Evolutionary conservation across 2,329 filamentous ascomycete genomes (phyloP).

Genomic region (Phaeosphaeria sp.): DNA sequence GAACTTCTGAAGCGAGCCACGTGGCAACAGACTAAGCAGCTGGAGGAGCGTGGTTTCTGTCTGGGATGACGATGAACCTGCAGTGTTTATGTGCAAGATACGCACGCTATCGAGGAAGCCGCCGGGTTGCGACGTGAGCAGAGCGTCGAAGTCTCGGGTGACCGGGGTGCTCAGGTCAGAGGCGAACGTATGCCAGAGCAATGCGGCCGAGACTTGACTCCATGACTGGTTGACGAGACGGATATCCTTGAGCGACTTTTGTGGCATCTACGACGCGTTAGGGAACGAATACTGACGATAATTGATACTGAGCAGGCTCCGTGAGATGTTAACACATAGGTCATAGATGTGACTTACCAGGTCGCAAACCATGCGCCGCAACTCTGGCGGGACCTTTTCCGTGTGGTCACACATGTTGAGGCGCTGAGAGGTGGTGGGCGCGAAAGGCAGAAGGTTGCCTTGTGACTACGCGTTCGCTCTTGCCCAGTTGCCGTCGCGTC

Average conservation of each 20-base stretch:
- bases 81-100: neutral
- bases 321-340: neutral
- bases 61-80: neutral
- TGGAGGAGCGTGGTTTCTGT: neutral
- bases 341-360: neutral
- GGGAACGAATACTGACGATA: neutral
- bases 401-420: neutral
- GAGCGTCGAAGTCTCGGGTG: neutral
- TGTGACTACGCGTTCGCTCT: neutral
- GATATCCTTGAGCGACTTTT: neutral
- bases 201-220: neutral
- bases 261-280: neutral
- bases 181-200: conserved; percentile 1
- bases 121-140: neutral
- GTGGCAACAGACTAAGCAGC: neutral
- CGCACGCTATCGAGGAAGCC: conserved; percentile 4
- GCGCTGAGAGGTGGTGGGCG: neutral
- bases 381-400: neutral
- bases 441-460: neutral
- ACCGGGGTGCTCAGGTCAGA: neutral
- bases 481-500: neutral
- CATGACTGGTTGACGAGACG: conserved; percentile 1
- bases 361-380: neutral
- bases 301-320: neutral
- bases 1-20: neutral